A percentile compares a stretch with the other conserved stretches of the same genome.
These are phyloP conservation scores for Aspergillus flavus DNA, from an alignment of 2,329 filamentous ascomycete genomes.

Conservation along the genomic window DNA sequence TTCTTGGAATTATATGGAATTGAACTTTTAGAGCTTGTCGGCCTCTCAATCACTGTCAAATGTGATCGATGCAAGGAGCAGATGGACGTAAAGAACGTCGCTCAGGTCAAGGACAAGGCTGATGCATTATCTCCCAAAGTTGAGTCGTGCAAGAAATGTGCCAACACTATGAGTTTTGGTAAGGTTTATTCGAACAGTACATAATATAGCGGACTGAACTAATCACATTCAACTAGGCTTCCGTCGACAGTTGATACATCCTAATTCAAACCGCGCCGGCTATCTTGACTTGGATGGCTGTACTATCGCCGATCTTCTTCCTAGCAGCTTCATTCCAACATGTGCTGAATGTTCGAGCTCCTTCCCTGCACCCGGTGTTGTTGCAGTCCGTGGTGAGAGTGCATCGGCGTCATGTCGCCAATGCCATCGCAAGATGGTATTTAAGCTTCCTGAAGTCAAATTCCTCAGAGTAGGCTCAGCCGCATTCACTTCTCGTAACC, in stretches of 20 bases:
- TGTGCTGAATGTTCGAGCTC: slow-evolving; percentile 74
- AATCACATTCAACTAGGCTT: slow-evolving; percentile 47
- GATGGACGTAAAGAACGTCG: slow-evolving; percentile 69
- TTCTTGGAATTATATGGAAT: slow-evolving; percentile 75
- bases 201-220: background rate
- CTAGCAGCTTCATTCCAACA: slow-evolving; percentile 76
- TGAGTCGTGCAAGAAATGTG: slow-evolving; percentile 59
- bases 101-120: slow-evolving; percentile 52
- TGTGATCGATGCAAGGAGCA: slow-evolving; percentile 77
- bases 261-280: slow-evolving; percentile 72
- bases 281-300: slow-evolving; percentile 78
- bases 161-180: slow-evolving; percentile 52
- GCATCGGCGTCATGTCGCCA: slow-evolving; percentile 75
- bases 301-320: slow-evolving; percentile 73
- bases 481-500: slow-evolving; percentile 38
- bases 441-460: slow-evolving; percentile 76
- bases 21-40: slow-evolving; percentile 70
- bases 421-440: slow-evolving; percentile 77
- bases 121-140: slow-evolving; percentile 44
- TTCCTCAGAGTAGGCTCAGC: slow-evolving; percentile 71
- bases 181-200: slow-evolving; percentile 10
- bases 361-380: slow-evolving; percentile 63
- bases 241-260: slow-evolving; percentile 71
- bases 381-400: slow-evolving; percentile 73
- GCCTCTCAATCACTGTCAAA: slow-evolving; percentile 71